Percentiles rank a stretch among this genome's conserved stretches.
These are phyloP conservation scores for Sporothrix schenckii DNA, from an alignment of 2,329 filamentous ascomycete genomes.

Conservation along the genomic window DNA sequence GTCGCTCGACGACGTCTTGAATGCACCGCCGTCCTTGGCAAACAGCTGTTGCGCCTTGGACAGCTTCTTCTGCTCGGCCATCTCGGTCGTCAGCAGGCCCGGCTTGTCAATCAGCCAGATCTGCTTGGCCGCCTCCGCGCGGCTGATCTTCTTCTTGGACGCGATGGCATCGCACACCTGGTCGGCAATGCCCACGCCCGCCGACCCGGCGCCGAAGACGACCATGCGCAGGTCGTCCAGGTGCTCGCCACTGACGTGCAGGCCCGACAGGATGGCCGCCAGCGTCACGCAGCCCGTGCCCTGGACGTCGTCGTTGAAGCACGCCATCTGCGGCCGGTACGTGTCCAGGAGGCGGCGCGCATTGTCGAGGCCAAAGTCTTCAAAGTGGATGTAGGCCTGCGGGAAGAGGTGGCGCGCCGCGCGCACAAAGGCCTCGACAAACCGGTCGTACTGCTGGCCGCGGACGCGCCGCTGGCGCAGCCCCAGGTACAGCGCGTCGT, in stretches of 20 bases:
- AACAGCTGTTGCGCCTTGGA: slow-evolving; percentile 70
- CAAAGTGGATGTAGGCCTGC: slow-evolving; percentile 82
- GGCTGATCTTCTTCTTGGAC: slow-evolving; percentile 65
- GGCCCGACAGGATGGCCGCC: slow-evolving; percentile 75
- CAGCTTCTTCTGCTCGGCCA: slow-evolving; percentile 37
- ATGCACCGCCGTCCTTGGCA: slow-evolving; percentile 65
- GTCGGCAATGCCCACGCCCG: slow-evolving; percentile 83
- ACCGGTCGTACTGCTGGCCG: slow-evolving; percentile 73
- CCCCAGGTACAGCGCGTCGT: slow-evolving; percentile 80
- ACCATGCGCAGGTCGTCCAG: slow-evolving; percentile 71
- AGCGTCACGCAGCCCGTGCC: slow-evolving; percentile 87
- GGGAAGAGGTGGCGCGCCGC: slow-evolving; percentile 71
- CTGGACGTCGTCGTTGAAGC: slow-evolving; percentile 84
- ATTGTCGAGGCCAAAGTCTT: slow-evolving; percentile 81
- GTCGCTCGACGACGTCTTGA: slow-evolving; percentile 45
- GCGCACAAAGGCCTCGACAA: slow-evolving; percentile 74
- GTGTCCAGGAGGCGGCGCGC: slow-evolving; percentile 73
- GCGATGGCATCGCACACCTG: slow-evolving; percentile 80
- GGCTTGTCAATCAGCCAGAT: slow-evolving; percentile 86
- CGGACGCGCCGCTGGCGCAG: slow-evolving; percentile 66
- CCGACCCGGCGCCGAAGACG: slow-evolving; percentile 78
- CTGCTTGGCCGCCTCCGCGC: slow-evolving; percentile 74
- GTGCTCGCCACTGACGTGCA: slow-evolving; percentile 68
- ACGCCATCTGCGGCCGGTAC: slow-evolving; percentile 73
- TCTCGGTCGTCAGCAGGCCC: slow-evolving; percentile 69